Percentiles rank a stretch among this genome's conserved stretches.
Evolutionary conservation across 2,329 filamentous ascomycete genomes (phyloP).

Genomic region (Pseudocercospora pini-densiflorae): DNA sequence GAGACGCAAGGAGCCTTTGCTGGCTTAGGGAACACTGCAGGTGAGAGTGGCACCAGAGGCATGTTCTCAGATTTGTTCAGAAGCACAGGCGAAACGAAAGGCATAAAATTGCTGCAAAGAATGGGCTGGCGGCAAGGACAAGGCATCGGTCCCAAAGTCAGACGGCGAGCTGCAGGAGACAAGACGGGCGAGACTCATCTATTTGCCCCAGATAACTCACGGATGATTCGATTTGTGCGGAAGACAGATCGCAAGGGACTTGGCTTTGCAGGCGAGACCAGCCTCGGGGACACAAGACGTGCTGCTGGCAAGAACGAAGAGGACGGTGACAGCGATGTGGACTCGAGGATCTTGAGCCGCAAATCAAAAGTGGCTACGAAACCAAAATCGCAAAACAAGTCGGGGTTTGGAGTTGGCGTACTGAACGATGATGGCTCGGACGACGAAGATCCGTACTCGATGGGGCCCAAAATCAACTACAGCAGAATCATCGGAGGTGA

Average conservation of each 20-base stretch:
- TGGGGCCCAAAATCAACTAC: constrained; percentile 89
- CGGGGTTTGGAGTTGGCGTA: constrained; percentile 84
- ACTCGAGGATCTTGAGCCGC: constrained; percentile 36
- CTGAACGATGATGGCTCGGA: constrained; percentile 94
- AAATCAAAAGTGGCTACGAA: constrained; percentile 41
- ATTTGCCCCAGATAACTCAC: constrained; percentile 83
- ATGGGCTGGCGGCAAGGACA: constrained; percentile 98
- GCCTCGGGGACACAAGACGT: constrained; percentile 47
- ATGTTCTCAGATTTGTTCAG: constrained; percentile 74
- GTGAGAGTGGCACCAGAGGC: constrained; percentile 54
- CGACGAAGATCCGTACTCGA: constrained; percentile 91
- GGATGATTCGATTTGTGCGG: constrained; percentile 67
- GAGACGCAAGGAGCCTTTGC: constrained; percentile 76
- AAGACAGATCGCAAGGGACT: constrained; percentile 74
- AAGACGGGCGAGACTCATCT: constrained; percentile 63
- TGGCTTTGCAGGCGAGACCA: constrained; percentile 66
- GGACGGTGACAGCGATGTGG: constrained; percentile 35
- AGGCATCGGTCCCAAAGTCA: constrained; percentile 86
- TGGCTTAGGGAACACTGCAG: constrained; percentile 70
- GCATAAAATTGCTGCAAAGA: constrained; percentile 78
- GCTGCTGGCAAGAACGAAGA: constrained; percentile 40
- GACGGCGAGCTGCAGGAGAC: constrained; percentile 72
- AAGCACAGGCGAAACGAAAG: constrained; percentile 79
- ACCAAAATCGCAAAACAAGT: constrained; percentile 59
- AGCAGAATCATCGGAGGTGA: constrained; percentile 80